These are phyloP conservation scores for Trypanosoma theileri DNA, from an alignment of 208 protist species.

Conservation along the genomic window DNA sequence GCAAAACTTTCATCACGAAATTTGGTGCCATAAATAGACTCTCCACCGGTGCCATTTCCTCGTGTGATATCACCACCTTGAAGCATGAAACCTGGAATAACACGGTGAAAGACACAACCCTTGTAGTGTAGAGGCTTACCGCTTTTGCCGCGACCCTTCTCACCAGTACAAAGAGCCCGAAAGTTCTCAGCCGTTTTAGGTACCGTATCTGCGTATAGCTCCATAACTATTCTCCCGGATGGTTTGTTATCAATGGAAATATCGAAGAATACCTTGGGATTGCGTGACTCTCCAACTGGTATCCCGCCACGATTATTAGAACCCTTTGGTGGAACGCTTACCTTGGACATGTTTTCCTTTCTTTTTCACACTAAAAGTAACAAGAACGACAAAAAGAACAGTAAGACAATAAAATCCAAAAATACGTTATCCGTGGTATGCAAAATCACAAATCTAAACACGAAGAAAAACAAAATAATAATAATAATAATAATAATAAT, in stretches of 20 bases:
- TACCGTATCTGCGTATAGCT: conserved; percentile 90
- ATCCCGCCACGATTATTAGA: conserved; percentile 32
- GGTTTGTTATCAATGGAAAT: conserved; percentile 72
- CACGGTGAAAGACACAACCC: conserved; percentile 94
- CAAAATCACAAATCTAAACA: neutral
- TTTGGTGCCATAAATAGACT: conserved; percentile 98
- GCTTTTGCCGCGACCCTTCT: conserved; percentile 87
- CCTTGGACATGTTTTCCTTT: conserved; percentile 40
- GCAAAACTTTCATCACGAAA: conserved; percentile 97
- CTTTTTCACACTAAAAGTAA: conserved; percentile 3
- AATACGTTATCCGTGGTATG: neutral
- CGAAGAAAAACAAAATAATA: conserved; percentile 13
- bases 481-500: no score
- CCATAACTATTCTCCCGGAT: conserved; percentile 86
- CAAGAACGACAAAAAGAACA: conserved; percentile 9
- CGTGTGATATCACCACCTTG: conserved; percentile 98
- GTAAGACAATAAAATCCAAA: conserved; percentile 14
- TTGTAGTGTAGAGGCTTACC: conserved; percentile 97
- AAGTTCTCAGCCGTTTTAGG: conserved; percentile 97
- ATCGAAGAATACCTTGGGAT: conserved; percentile 92
- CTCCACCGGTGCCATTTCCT: conserved; percentile 96
- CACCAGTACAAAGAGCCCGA: conserved; percentile 89
- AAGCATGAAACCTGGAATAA: conserved; percentile 96
- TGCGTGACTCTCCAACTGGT: conserved; percentile 23
- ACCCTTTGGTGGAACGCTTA: conserved; percentile 61